Conservation (phyloP, 352 stramenopile genomes). For the Phytopythium litorale region DNA sequence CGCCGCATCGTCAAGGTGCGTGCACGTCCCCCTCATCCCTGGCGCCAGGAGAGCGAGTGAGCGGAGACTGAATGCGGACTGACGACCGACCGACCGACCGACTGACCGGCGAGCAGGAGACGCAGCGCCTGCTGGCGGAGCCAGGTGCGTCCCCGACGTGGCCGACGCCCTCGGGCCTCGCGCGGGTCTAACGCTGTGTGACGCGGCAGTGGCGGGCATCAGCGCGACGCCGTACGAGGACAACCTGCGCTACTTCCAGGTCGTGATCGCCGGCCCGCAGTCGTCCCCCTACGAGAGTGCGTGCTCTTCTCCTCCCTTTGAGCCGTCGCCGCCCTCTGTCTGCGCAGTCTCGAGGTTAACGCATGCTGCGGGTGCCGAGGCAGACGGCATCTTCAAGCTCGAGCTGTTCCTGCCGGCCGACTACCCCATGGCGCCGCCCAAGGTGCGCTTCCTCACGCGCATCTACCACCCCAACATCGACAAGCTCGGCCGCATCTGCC, state of each 20-base stretch:
- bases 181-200: constrained; percentile 1
- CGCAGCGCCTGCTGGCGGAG: constrained; percentile 93
- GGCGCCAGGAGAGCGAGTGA: too few relatives aligned
- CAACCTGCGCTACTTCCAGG: constrained; percentile 98
- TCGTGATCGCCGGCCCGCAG: constrained; percentile 95
- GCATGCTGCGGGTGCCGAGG: background rate
- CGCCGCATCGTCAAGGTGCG: constrained; percentile 73
- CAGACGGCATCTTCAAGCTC: constrained; percentile 93
- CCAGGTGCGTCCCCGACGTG: constrained; percentile 45
- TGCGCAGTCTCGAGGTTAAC: constrained; percentile 7
- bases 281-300: constrained; percentile 95
- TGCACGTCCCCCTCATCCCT: background rate
- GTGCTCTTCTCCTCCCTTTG: constrained; percentile 2
- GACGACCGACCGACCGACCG: too few relatives aligned
- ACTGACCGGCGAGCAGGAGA: constrained; percentile 83
- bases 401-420: constrained; percentile 97
- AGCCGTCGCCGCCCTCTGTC: too few relatives aligned
- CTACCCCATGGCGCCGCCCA: constrained; percentile 97
- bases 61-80: too few relatives aligned
- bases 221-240: constrained; percentile 96
- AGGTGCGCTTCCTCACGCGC: constrained; percentile 97
- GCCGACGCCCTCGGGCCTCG: too few relatives aligned
- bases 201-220: constrained; percentile 90
- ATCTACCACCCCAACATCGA: constrained; percentile 99
- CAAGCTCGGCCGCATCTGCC: constrained; percentile 96